A percentile compares a stretch with the other conserved stretches of the same genome.
phyloP scores from a whole-genome alignment of 1,284 basidiomycete genomes.

The Fomitopsis palustris region DNA sequence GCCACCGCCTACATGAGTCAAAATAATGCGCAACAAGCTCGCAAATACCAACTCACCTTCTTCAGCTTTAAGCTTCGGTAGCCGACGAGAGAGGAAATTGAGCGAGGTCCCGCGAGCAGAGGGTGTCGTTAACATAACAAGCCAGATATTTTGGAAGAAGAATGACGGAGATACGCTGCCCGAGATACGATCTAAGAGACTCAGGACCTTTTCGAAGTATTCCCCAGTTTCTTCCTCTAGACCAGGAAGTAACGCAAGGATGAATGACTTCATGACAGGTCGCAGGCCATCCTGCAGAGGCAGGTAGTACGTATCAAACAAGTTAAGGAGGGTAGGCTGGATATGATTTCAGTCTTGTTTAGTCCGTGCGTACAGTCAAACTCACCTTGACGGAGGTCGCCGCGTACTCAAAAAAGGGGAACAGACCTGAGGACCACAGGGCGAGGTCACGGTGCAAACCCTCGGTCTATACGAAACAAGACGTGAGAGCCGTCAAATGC shows the following conservation, averaged over 20 bases:
- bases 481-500: not conserved
- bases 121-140: conserved; percentile 90
- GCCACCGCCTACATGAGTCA: conserved; percentile 12
- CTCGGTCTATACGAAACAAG: conserved; percentile 58
- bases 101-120: conserved; percentile 83
- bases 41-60: conserved; percentile 50
- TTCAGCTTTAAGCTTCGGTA: conserved; percentile 66
- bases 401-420: conserved; percentile 98
- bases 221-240: conserved; percentile 95
- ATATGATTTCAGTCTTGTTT: not conserved
- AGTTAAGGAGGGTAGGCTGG: conserved; percentile 79
- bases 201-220: conserved; percentile 93
- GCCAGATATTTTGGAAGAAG: conserved; percentile 95
- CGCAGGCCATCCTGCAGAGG: conserved; percentile 82
- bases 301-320: conserved; percentile 90
- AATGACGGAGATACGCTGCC: conserved; percentile 81
- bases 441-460: conserved; percentile 86
- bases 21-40: conserved; percentile 2
- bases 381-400: conserved; percentile 89
- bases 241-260: conserved; percentile 89
- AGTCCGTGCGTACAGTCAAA: conserved; percentile 4
- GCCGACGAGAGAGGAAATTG: conserved; percentile 80
- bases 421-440: conserved; percentile 94
- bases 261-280: conserved; percentile 91
- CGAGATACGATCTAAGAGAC: conserved; percentile 79